Evolutionary conservation across 129 eudicot species (phyloP).

Genomic region (Flaveria ramosissima): DNA sequence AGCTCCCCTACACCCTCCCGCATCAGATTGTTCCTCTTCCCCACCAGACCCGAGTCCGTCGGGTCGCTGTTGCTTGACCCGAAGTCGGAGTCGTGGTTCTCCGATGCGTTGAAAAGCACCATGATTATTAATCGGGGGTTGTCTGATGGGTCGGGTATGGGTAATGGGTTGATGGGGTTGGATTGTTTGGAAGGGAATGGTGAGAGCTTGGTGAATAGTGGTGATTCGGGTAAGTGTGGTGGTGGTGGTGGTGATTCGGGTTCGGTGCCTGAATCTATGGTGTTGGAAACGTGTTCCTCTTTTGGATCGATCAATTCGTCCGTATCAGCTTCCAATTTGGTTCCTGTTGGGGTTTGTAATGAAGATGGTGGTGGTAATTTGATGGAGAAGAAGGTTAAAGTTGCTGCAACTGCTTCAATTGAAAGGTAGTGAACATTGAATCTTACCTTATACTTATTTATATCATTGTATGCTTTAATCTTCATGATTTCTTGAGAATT

Average conservation of each 20-base stretch:
- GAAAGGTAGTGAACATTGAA: conserved; percentile 51
- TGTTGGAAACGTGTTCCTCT: conserved; percentile 78
- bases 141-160: conserved; percentile 52
- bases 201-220: conserved; percentile 42
- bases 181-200: conserved; percentile 35
- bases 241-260: conserved; percentile 41
- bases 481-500: conserved; percentile 2
- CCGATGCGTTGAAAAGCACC: conserved; percentile 68
- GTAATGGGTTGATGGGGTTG: conserved; percentile 41
- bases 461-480: not conserved
- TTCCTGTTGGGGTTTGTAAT: conserved; percentile 43
- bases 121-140: conserved; percentile 57
- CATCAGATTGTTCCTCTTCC: conserved; percentile 69
- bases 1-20: conserved; percentile 47
- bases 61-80: conserved; percentile 64
- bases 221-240: conserved; percentile 36
- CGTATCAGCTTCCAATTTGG: conserved; percentile 51
- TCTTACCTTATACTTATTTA: not conserved
- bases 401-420: conserved; percentile 49
- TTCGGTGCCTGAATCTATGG: conserved; percentile 63
- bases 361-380: conserved; percentile 47
- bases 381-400: conserved; percentile 44
- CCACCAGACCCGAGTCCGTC: conserved; percentile 49
- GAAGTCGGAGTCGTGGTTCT: conserved; percentile 71
- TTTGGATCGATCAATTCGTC: conserved; percentile 78